Percentiles rank a stretch among this genome's conserved stretches.
Conservation (phyloP, 441 rosid species). For the Bocquillonia castaneifolia region DNA sequence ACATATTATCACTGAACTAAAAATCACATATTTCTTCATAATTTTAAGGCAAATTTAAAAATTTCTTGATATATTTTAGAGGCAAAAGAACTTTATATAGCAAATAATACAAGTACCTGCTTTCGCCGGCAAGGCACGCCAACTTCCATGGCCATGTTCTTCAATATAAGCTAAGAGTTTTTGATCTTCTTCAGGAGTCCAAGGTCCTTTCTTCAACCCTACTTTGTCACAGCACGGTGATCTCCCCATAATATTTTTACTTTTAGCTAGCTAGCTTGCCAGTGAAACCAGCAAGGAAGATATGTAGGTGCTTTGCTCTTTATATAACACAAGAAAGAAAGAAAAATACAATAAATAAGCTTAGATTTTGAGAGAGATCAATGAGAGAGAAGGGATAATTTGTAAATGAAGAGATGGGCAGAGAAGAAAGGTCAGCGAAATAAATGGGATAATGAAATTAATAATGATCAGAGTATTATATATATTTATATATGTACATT, state of each 20-base stretch:
- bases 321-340: constrained; percentile 19
- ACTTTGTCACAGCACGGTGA: constrained; percentile 90
- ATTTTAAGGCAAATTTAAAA: no score
- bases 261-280: neutral
- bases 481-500: constrained; percentile 4
- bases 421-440: constrained; percentile 42
- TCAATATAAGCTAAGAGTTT: constrained; percentile 88
- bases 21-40: neutral
- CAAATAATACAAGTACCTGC: constrained; percentile 45
- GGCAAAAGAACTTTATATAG: neutral
- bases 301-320: constrained; percentile 14
- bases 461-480: constrained; percentile 18
- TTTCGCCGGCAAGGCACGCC: constrained; percentile 88
- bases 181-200: constrained; percentile 97
- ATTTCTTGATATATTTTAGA: neutral
- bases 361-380: neutral
- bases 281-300: constrained; percentile 21
- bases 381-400: constrained; percentile 6
- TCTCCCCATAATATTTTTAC: constrained; percentile 52
- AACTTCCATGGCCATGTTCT: constrained; percentile 91
- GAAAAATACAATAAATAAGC: neutral
- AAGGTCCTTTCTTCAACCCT: constrained; percentile 96
- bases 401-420: constrained; percentile 34
- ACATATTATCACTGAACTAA: neutral
- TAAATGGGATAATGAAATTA: constrained; percentile 37